Base-by-base conservation (phyloP, 1,284 basidiomycete genomes). In the Boletus hoseneyae region DNA sequence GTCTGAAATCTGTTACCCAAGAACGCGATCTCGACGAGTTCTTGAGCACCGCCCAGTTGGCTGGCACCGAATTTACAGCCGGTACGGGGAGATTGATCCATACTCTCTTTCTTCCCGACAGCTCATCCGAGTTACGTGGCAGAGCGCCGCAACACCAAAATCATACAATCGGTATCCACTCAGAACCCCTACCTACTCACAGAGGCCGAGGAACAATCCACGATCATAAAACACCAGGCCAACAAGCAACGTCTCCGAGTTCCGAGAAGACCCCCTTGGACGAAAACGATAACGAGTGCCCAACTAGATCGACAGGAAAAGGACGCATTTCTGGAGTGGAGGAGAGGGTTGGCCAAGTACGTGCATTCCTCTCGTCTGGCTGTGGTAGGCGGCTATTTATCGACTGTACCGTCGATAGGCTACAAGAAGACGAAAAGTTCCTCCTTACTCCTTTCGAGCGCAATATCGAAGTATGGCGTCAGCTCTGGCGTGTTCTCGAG, bases 11-110 rank as follows among this genome's bases (percentile, higher is more conserved):
- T 2, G 86, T 99, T 35, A 99, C 97, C 0, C 96, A 99, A 70
- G 94, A 99, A 72, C 79, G 85, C 52, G 94, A 97, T 73, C 76
- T 99, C 25, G 96, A 98, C 60, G 94, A 96, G 69, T 99, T 99
- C 68, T 73, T 99, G 53, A 96, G 85, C 66, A 97, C 93, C 16
- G 97, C 97, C 4, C 89, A 93, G 57, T 75, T 99, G 45, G 97
- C 97, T 18, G 96, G 91, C 47, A 88, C 87, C 13, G 93, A 99
- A 63, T 99, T 99, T 65, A 94, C 93, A n/a, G 97, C 94, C 33
- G 93, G 93, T 93, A 55, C 45, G 80, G 15, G 13, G 18, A 19
- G 23, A 51, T 9, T 21, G n/a, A 25, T 32, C 1, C 29, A 16
- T 34, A 5, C 5, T 9, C 10, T 30, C 13, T 4, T 32, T 11